Evolutionary conservation across 257 asterid genomes (phyloP).

Genomic region (Solanum sejunctum): DNA sequence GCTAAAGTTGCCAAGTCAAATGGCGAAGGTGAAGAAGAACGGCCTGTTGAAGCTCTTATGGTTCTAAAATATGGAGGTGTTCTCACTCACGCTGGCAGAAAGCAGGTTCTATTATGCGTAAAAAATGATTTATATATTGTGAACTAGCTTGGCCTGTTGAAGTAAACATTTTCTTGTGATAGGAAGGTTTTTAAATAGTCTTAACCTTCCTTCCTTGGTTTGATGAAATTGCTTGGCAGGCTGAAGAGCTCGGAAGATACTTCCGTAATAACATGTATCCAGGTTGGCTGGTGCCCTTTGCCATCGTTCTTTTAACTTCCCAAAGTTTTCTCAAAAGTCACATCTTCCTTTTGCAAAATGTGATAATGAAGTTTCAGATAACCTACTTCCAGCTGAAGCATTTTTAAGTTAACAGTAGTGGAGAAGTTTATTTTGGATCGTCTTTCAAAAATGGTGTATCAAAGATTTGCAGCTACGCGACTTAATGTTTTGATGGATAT

Average conservation of each 20-base stretch:
- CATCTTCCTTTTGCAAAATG: not conserved
- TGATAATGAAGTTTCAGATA: not conserved
- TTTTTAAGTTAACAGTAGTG: not conserved
- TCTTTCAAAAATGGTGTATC: not conserved
- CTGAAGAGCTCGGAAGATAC: conserved; percentile 95
- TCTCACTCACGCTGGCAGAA: conserved; percentile 97
- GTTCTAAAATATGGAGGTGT: conserved; percentile 98
- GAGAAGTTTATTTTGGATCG: not conserved
- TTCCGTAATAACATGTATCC: conserved; percentile 94
- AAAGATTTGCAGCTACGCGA: not conserved
- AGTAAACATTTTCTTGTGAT: not conserved
- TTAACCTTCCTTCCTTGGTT: not conserved
- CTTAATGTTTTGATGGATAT: not conserved
- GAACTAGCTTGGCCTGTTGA: not conserved
- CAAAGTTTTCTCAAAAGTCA: not conserved
- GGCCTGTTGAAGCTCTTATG: conserved; percentile 93
- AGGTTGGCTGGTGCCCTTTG: conserved; percentile 31
- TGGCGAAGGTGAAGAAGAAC: conserved; percentile 92
- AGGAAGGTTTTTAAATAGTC: not conserved
- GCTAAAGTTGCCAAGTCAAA: conserved; percentile 54
- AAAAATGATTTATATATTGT: not conserved
- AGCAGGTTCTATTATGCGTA: conserved; percentile 43
- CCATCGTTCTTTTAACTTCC: not conserved
- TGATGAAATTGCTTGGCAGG: conserved; percentile 40
- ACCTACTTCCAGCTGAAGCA: not conserved